Conservation (phyloP, 2,329 filamentous ascomycete genomes). For the Scedosporium boydii region DNA sequence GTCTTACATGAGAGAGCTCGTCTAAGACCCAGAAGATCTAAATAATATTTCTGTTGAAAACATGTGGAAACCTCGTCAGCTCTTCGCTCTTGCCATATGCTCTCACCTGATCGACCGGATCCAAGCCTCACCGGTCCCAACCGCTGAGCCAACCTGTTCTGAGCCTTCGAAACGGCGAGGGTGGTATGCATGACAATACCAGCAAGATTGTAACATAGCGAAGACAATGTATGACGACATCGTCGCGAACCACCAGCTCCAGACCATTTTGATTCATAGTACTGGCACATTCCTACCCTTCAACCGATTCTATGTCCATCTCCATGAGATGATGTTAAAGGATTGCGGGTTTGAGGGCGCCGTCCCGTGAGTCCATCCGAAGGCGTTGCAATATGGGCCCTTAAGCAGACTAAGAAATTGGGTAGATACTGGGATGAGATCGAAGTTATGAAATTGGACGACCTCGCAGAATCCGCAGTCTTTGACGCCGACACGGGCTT, state of each 20-base stretch:
- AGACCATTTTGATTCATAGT: background rate
- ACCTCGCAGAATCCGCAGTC: background rate
- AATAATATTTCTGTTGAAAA: too few relatives aligned
- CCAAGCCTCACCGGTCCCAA: too few relatives aligned
- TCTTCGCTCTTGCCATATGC: too few relatives aligned
- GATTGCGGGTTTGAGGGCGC: conserved; percentile 19
- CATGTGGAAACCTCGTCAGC: too few relatives aligned
- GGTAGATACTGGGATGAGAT: background rate
- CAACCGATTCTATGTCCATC: conserved; percentile 17
- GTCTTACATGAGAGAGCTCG: too few relatives aligned
- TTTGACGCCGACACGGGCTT: background rate
- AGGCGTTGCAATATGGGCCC: background rate
- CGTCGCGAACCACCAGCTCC: background rate
- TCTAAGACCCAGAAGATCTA: too few relatives aligned
- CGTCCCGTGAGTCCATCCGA: conserved; percentile 12
- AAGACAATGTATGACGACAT: background rate
- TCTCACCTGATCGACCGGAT: too few relatives aligned
- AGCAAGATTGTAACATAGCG: background rate
- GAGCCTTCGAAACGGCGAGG: too few relatives aligned
- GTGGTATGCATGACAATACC: too few relatives aligned
- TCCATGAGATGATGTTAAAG: conserved; percentile 16
- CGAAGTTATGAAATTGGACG: background rate
- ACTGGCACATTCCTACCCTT: conserved; percentile 19
- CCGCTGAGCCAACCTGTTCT: too few relatives aligned
- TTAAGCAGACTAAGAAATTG: too few relatives aligned